Evolutionary conservation across 1,139 yeast species (phyloP), one percentile per base, ranked within the genome.

Genomic region (Pichia sp.): DNA sequence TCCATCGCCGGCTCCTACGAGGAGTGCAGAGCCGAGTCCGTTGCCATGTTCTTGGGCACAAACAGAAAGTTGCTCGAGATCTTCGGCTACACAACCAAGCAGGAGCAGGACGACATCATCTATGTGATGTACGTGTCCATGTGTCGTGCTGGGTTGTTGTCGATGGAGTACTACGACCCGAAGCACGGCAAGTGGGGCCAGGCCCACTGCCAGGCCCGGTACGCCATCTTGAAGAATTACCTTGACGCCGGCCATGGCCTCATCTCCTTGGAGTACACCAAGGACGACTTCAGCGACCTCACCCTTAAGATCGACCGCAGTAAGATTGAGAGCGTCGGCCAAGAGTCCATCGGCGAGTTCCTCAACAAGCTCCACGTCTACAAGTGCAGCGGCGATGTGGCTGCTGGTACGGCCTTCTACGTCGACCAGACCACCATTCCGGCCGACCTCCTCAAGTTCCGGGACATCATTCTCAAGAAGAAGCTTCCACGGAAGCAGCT

Each of bases 171-270:
- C 70, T 90, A 95, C 90, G 96, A 89, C 69, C 96, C 96, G 45
- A 70, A 73, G 48, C 77, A 89, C 41, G 73, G 76, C 58, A 88
- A 88, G 70, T 90, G 96, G 96, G 96, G 96, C 40, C 97, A 90
- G 72, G 84, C 96, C n/a, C 97, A 90, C 68, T 88, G 89, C 90
- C 96, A 89, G 74, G 96, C 96, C 6, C 77, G 97, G 67, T 90
- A 80, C 70, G 88, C 93, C 42, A 89, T 90, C 62, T 77, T 88
- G 77, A 87, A 87, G 72, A 79, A 85, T 34, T 83, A 88, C 67
- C 73, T 86, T 64, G 76, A 82, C 54, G 90, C 95, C 4, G 85
- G 87, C 23, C 67, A 72, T n/a, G 79, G 75, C 31, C 81, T 85
- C 34, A 84, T 80, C 50, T 75, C 76, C 53, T 71, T 89, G 57